A percentile compares a stretch with the other conserved stretches of the same genome.
These are phyloP conservation scores for Leptographium wingfieldii DNA, from an alignment of 2,329 filamentous ascomycete genomes.

Conservation along the genomic window DNA sequence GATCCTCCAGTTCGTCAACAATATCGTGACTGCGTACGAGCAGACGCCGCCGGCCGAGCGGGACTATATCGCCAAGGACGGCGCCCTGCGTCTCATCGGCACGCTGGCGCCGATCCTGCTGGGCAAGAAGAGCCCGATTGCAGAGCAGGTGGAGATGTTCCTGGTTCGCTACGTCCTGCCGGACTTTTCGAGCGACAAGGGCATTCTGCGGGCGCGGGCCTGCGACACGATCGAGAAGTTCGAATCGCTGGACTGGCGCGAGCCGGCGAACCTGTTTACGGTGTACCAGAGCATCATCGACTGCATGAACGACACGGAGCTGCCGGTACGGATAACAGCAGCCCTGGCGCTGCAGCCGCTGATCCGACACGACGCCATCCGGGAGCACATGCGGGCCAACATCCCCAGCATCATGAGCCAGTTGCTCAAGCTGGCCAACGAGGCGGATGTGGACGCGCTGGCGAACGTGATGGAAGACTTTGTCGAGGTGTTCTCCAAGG, in stretches of 20 bases:
- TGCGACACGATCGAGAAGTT: conserved; percentile 98
- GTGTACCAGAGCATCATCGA: conserved; percentile 96
- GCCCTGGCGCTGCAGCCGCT: conserved; percentile 88
- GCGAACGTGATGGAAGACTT: conserved; percentile 99
- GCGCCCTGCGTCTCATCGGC: conserved; percentile 91
- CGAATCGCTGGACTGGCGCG: conserved; percentile 92
- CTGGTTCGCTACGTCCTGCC: conserved; percentile 97
- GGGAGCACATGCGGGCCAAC: conserved; percentile 90
- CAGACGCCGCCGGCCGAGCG: conserved; percentile 73
- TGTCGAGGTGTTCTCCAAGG: conserved; percentile 94
- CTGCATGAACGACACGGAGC: conserved; percentile 87
- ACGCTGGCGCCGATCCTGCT: conserved; percentile 88
- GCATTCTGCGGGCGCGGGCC: conserved; percentile 84
- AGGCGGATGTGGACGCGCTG: conserved; percentile 92
- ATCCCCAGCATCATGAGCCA: conserved; percentile 99
- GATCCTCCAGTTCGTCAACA: conserved; percentile 89
- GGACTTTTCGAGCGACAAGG: conserved; percentile 85
- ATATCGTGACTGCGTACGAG: conserved; percentile 89
- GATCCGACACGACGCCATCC: conserved; percentile 89
- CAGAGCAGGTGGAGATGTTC: conserved; percentile 96
- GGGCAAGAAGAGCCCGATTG: conserved; percentile 96
- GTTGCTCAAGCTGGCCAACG: conserved; percentile 89
- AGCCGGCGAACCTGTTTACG: conserved; percentile 84
- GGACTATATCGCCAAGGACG: conserved; percentile 91
- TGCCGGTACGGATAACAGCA: conserved; percentile 89